A percentile compares a stretch with the other conserved stretches of the same genome.
phyloP scores from a whole-genome alignment of 2,329 filamentous ascomycete species.

The Dothidotthia symphoricarpi region DNA sequence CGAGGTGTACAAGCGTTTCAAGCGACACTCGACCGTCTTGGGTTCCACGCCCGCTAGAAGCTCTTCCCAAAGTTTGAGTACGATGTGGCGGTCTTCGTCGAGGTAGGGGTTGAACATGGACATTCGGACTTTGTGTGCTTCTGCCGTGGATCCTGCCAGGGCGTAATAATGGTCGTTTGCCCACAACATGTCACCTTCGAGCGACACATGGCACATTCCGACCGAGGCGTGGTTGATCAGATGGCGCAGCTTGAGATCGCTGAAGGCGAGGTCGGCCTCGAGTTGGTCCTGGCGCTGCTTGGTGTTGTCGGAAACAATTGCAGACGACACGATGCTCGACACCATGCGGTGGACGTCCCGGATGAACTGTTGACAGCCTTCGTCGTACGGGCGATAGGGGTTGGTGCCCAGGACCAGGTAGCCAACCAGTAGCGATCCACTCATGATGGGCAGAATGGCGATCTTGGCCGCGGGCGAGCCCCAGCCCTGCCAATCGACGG shows the following conservation, averaged over 20 bases:
- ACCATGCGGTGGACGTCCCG: conserved; percentile 34
- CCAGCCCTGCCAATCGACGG: conserved; percentile 30
- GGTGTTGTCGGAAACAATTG: conserved; percentile 20
- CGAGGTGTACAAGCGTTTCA: conserved; percentile 33
- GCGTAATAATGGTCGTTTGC: conserved; percentile 38
- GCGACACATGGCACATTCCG: conserved; percentile 34
- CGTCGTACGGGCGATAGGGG: conserved; percentile 36
- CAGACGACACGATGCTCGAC: conserved; percentile 29
- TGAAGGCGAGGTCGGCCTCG: conserved; percentile 36
- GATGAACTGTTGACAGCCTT: conserved; percentile 33
- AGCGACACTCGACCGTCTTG: conserved; percentile 26
- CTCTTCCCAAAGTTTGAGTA: conserved; percentile 24
- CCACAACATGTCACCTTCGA: conserved; percentile 34
- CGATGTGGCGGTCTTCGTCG: conserved; percentile 29
- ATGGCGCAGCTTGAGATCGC: conserved; percentile 36
- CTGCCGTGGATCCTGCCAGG: conserved; percentile 22
- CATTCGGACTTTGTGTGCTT: conserved; percentile 14
- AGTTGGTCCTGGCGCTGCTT: conserved; percentile 31
- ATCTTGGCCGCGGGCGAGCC: conserved; percentile 25
- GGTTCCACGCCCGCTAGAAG: conserved; percentile 27
- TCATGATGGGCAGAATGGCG: conserved; percentile 28
- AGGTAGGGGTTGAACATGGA: conserved; percentile 29
- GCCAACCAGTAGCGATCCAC: conserved; percentile 22
- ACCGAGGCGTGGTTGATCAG: conserved; percentile 38
- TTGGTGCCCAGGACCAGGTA: conserved; percentile 39